Percentiles rank a stretch among this genome's conserved stretches.
phyloP scores from a whole-genome alignment of 2,329 filamentous ascomycete genomes.

The Talaromyces sp. region DNA sequence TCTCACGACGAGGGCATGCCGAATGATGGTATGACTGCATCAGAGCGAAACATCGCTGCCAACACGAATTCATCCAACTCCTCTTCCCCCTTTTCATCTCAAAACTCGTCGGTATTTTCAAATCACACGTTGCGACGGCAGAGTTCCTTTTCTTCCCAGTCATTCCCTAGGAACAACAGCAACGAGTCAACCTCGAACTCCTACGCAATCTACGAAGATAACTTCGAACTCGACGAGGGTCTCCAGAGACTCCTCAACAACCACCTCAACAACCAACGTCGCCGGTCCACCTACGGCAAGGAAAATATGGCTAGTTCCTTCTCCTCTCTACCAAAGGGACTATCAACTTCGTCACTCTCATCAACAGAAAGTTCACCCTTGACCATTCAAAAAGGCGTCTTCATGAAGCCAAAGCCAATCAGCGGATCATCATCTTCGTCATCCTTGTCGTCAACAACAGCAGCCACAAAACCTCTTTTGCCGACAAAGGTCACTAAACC shows the following conservation, averaged over 20 bases:
- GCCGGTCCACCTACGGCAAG: conserved; percentile 15
- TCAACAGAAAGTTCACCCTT: background rate
- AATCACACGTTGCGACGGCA: background rate
- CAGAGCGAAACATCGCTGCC: conserved; percentile 44
- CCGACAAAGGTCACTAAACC: conserved; percentile 25
- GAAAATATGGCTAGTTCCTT: conserved; percentile 12
- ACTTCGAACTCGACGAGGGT: background rate
- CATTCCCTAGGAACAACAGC: background rate
- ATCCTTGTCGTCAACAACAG: conserved; percentile 5
- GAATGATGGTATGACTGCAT: conserved; percentile 33
- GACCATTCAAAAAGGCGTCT: background rate
- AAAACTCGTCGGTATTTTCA: conserved; percentile 38
- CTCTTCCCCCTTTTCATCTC: conserved; percentile 25
- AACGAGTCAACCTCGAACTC: conserved; percentile 2
- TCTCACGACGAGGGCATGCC: conserved; percentile 27
- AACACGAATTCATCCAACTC: conserved; percentile 27
- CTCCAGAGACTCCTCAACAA: conserved; percentile 8
- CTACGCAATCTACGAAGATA: conserved; percentile 33
- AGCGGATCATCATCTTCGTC: conserved; percentile 6
- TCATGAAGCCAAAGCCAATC: conserved; percentile 16
- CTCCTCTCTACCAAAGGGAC: conserved; percentile 8
- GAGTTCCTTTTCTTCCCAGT: background rate
- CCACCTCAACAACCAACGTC: background rate
- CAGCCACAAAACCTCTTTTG: conserved; percentile 17
- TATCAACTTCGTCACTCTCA: background rate